Evolutionary conservation across 495 filamentous ascomycete species (phyloP).

Genomic region (Cudoniella acicularis): DNA sequence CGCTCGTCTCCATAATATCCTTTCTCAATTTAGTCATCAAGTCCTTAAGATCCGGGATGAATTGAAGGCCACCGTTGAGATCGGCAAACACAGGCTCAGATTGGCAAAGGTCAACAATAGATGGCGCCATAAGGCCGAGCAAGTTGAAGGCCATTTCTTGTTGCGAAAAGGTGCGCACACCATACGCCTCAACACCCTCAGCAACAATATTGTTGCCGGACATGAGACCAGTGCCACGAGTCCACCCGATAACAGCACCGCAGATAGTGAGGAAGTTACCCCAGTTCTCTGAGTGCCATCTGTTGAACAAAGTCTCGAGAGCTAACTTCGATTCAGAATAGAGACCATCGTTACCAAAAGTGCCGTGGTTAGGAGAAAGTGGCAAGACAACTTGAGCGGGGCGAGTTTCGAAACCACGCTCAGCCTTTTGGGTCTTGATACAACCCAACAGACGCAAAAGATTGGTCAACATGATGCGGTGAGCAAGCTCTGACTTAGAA

Average conservation of each 20-base stretch:
- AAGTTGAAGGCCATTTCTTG: conserved; percentile 99
- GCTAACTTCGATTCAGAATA: conserved; percentile 98
- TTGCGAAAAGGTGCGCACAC: conserved; percentile 97
- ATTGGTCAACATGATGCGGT: conserved; percentile 99
- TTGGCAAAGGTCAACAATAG: conserved; percentile 94
- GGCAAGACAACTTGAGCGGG: conserved; percentile 96
- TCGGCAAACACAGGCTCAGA: conserved; percentile 93
- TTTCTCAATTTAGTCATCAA: conserved; percentile 86
- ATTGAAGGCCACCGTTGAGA: conserved; percentile 94
- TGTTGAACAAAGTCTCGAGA: conserved; percentile 95
- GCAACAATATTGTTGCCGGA: conserved; percentile 97
- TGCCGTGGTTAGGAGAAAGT: conserved; percentile 96
- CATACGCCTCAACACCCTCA: conserved; percentile 92
- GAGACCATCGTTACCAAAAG: conserved; percentile 95
- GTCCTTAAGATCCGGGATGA: conserved; percentile 95
- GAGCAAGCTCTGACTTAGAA: conserved; percentile 96
- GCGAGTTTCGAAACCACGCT: conserved; percentile 85
- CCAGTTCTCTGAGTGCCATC: conserved; percentile 98
- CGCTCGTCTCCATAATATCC: conserved; percentile 89
- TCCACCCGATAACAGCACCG: conserved; percentile 98
- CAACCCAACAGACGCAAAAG: conserved; percentile 83
- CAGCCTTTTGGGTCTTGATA: conserved; percentile 85
- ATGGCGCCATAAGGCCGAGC: conserved; percentile 91
- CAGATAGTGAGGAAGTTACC: conserved; percentile 97
- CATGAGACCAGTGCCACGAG: conserved; percentile 97